A percentile compares a stretch with the other conserved stretches of the same genome.
phyloP scores from a whole-genome alignment of 75 land plant species.

The Larix kaempferi region DNA sequence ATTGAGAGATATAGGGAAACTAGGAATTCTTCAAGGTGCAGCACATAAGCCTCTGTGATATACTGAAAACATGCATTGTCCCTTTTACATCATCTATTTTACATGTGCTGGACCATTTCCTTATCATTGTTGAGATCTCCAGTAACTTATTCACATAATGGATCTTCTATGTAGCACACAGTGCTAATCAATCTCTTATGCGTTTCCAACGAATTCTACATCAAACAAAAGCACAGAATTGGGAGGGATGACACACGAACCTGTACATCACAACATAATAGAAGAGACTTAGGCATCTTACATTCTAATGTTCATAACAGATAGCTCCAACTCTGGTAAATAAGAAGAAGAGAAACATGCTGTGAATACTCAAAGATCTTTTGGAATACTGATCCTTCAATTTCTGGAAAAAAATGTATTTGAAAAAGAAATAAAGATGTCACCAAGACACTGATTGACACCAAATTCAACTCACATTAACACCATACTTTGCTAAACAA shows the following conservation, averaged over 20 bases:
- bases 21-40: too few relatives aligned
- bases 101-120: too few relatives aligned
- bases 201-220: constrained; percentile 89
- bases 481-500: too few relatives aligned
- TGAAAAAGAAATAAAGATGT: not conserved
- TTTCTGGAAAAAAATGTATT: not conserved
- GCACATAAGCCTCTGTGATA: too few relatives aligned
- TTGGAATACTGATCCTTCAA: not conserved
- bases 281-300: not conserved
- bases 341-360: not conserved
- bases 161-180: too few relatives aligned
- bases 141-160: too few relatives aligned
- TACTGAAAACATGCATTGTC: too few relatives aligned
- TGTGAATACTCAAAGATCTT: not conserved
- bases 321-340: not conserved
- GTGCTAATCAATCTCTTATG: not conserved
- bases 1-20: too few relatives aligned
- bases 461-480: too few relatives aligned
- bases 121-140: too few relatives aligned
- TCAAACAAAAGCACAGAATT: constrained; percentile 89
- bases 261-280: constrained; percentile 35
- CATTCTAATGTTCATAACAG: not conserved
- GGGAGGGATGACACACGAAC: constrained; percentile 89
- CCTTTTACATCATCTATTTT: too few relatives aligned
- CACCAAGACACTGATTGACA: too few relatives aligned